Conservation (phyloP, 2,329 filamentous ascomycete genomes). For the Trichoderma cornu-damae region DNA sequence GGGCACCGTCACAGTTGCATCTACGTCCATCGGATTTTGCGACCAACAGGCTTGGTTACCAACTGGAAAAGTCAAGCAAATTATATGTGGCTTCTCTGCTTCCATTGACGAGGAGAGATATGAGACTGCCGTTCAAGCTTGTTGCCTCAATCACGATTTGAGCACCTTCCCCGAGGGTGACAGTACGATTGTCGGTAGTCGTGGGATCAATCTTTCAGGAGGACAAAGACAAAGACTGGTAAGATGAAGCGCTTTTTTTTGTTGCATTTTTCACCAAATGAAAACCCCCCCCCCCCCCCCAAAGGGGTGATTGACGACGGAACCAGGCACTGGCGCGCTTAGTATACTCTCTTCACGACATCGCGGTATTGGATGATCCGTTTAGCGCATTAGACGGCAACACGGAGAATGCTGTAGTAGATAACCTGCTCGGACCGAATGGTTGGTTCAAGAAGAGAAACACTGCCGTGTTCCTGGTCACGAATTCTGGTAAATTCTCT, state of each 20-base stretch:
- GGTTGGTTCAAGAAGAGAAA: conserved; percentile 28
- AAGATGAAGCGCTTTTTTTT: too few relatives aligned
- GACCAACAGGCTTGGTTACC: conserved; percentile 24
- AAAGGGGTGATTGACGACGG: not conserved
- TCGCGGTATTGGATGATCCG: conserved; percentile 22
- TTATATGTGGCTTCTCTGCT: conserved; percentile 20
- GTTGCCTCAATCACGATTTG: conserved; percentile 24
- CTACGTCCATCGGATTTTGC: conserved; percentile 20
- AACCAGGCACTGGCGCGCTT: conserved; percentile 20
- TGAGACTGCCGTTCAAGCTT: conserved; percentile 20
- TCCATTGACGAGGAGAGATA: conserved; percentile 21
- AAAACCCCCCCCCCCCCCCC: too few relatives aligned
- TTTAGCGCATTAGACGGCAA: conserved; percentile 22
- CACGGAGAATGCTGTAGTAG: conserved; percentile 19
- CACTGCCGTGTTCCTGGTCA: conserved; percentile 32
- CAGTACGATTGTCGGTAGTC: conserved; percentile 20
- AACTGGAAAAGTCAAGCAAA: conserved; percentile 21
- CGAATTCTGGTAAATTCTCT: conserved; percentile 23
- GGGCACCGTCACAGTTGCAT: conserved; percentile 14
- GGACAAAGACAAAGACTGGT: conserved; percentile 26
- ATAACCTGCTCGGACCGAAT: conserved; percentile 19
- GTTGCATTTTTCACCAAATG: too few relatives aligned
- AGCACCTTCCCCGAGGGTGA: conserved; percentile 23
- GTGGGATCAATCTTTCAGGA: conserved; percentile 23
- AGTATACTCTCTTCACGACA: conserved; percentile 13